These are phyloP conservation scores for Lactarius deliciosus DNA, from an alignment of 768 basidiomycete species.

Conservation along the genomic window DNA sequence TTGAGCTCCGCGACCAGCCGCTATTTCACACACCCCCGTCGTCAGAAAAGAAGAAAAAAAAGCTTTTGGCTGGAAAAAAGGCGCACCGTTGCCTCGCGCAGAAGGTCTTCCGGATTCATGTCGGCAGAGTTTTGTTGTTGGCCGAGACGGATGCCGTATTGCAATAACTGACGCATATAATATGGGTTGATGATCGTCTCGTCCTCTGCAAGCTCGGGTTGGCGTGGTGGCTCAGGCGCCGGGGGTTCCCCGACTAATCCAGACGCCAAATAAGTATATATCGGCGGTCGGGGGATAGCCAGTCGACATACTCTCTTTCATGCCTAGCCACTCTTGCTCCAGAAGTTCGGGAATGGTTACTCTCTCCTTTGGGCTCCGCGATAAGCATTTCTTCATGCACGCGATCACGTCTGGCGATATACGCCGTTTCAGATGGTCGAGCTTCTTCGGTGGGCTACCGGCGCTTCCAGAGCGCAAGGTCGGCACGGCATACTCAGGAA, in stretches of 20 bases:
- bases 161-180: slow-evolving; percentile 73
- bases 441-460: slow-evolving; percentile 49
- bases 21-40: slow-evolving; percentile 6
- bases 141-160: slow-evolving; percentile 69
- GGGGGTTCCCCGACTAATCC: slow-evolving; percentile 33
- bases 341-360: slow-evolving; percentile 87
- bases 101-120: slow-evolving; percentile 36
- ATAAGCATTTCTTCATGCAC: slow-evolving; percentile 80
- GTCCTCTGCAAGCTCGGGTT: slow-evolving; percentile 42
- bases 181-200: slow-evolving; percentile 77
- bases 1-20: slow-evolving; percentile 29
- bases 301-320: slow-evolving; percentile 52
- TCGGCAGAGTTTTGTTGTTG: slow-evolving; percentile 31
- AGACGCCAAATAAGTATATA: slow-evolving; percentile 11
- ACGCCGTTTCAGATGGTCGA: slow-evolving; percentile 67
- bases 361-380: slow-evolving; percentile 76
- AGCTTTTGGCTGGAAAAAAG: background rate
- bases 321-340: slow-evolving; percentile 74
- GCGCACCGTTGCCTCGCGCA: slow-evolving; percentile 38
- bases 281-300: background rate
- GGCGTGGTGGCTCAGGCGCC: slow-evolving; percentile 37
- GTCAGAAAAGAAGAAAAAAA: background rate
- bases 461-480: slow-evolving; percentile 36
- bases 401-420: slow-evolving; percentile 76
- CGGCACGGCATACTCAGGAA: slow-evolving; percentile 67